phyloP scores from a whole-genome alignment of 495 filamentous ascomycete genomes.

The Copromyces sp. region DNA sequence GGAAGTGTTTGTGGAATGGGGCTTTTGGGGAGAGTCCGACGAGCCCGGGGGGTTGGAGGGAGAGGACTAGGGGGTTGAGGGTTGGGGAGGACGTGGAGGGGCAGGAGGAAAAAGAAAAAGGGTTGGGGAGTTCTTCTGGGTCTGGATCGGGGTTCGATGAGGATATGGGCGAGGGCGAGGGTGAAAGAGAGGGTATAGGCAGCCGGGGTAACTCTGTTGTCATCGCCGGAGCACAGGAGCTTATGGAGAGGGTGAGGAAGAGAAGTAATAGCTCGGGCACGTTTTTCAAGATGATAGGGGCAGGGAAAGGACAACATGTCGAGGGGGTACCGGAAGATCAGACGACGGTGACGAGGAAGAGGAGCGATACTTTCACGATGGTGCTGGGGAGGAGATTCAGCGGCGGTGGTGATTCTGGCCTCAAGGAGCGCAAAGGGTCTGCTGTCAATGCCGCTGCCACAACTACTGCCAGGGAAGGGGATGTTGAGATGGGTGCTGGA shows the following conservation, averaged over 20 bases:
- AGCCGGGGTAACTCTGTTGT: background rate
- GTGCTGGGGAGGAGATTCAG: background rate
- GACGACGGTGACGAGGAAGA: background rate
- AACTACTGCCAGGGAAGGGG: background rate
- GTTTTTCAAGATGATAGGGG: background rate
- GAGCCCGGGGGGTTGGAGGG: background rate
- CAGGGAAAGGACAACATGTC: background rate
- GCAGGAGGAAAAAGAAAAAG: background rate
- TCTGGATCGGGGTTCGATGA: background rate
- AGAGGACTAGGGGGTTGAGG: slow-evolving; percentile 2
- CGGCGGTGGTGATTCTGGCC: background rate
- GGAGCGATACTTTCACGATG: background rate
- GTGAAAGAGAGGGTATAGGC: background rate
- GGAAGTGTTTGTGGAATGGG: slow-evolving; percentile 7
- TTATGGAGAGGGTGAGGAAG: background rate
- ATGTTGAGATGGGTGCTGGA: background rate
- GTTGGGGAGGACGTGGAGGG: background rate
- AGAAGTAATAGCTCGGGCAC: background rate
- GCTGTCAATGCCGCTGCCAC: background rate
- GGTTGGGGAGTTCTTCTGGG: background rate
- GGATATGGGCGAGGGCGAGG: background rate
- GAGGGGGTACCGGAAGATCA: background rate
- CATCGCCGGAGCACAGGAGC: background rate
- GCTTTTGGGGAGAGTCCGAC: slow-evolving; percentile 2
- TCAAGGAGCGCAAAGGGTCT: background rate